Evolutionary conservation across 306 rosid genomes (phyloP).

Genomic region (Trifolium subterraneum): DNA sequence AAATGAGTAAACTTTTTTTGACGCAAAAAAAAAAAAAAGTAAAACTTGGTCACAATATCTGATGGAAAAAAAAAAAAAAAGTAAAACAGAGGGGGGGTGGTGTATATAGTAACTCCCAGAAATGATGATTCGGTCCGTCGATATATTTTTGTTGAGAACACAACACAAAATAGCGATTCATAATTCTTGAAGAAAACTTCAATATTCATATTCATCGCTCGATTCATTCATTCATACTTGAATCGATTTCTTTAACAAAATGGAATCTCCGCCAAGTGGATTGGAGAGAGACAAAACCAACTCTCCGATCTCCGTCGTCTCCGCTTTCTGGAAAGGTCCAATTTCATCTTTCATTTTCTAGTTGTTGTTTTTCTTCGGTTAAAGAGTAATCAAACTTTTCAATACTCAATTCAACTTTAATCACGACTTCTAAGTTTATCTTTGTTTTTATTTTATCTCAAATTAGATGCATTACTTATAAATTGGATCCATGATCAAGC

Average conservation of each 20-base stretch:
- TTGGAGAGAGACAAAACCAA: constrained; percentile 59
- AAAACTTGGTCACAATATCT: too few species aligned
- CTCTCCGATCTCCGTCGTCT: constrained; percentile 83
- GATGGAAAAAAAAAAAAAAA: neutral
- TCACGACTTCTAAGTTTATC: neutral
- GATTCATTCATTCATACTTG: too few species aligned
- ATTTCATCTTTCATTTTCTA: neutral
- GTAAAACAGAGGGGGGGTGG: neutral
- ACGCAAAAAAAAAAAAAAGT: too few species aligned
- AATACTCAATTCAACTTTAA: constrained; percentile 2
- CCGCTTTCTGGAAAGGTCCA: constrained; percentile 87
- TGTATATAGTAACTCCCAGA: neutral
- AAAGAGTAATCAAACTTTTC: neutral
- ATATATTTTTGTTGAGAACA: neutral
- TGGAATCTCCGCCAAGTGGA: constrained; percentile 79
- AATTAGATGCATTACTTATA: neutral
- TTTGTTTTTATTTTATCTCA: neutral
- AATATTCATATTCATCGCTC: too few species aligned
- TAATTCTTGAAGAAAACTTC: too few species aligned
- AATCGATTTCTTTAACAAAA: constrained; percentile 22
- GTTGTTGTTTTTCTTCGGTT: neutral
- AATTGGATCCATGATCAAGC: neutral
- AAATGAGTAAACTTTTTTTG: too few species aligned
- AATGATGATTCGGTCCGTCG: neutral
- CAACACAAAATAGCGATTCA: neutral